Evolutionary conservation across 2,329 filamentous ascomycete species (phyloP), one percentile per base, ranked within the genome.

Genomic region (Allantophomopsis lycopodina): DNA sequence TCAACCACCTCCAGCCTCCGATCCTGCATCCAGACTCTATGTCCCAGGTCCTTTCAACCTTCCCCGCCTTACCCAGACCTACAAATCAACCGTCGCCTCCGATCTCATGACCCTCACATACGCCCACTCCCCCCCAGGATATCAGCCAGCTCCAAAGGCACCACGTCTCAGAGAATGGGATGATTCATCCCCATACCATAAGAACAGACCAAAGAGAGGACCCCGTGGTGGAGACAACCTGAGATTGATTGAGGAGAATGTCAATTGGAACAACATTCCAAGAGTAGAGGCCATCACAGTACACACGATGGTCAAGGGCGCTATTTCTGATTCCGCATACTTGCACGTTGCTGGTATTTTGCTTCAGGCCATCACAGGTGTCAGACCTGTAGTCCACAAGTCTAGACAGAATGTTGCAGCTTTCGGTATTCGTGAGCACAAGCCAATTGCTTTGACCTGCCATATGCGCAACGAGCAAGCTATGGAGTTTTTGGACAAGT

Each of bases 41-140:
- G 69, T 83, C 18, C 88, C 91, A 1, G 91, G 91, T 0, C 91
- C 91, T 2, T 98, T 96, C 69, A 83, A 80, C 55, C 69, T 83
- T 37, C 83, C 89, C 11, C 83, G 91, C 40, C 71, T 95, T 43
- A 79, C 86, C 61, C 85, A 96, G 61, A 95, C 89, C 37, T 95
- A 84, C 66, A 73, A 91, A 55, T 77, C 77, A 50, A 94, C 87
- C 44, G 73, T 95, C 50, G 83, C 86, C 33, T 70, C 84, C 21
- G 91, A 98, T 61, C 72, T 95, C 51, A 76, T 96, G 66, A 83
- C 87, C 36, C 71, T 98, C 54, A 77, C 82, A 50, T 98, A 98
- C 65, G 73, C 76, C 41, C 91, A 98, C 66, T 75, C 67, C 39
- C 83, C 86, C 2, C 88, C 88, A 0, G 88, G 87, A 43, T 82